Evolutionary conservation across 352 stramenopile genomes (phyloP).

Genomic region (Phytophthora hibernalis): DNA sequence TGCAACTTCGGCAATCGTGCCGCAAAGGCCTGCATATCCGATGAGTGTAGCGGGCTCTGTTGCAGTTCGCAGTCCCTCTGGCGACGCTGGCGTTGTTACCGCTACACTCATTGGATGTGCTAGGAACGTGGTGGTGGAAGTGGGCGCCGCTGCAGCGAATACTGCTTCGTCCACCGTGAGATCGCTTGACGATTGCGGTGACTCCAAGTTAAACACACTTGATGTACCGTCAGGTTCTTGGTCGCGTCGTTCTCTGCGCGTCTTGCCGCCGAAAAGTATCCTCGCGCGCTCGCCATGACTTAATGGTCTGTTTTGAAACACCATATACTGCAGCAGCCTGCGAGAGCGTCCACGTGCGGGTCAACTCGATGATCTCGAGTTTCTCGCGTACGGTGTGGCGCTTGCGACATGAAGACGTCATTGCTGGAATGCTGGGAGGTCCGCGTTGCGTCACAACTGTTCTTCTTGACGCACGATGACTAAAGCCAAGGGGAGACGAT

Average conservation of each 20-base stretch:
- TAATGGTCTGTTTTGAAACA: background rate
- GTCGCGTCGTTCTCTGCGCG: background rate
- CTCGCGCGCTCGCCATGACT: background rate
- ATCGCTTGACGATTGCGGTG: background rate
- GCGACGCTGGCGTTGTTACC: background rate
- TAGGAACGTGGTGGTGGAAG: background rate
- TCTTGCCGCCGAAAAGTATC: background rate
- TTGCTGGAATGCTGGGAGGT: background rate
- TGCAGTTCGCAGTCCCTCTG: background rate
- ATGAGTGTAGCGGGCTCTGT: background rate
- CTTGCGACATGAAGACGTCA: background rate
- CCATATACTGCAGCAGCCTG: background rate
- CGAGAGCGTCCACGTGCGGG: background rate
- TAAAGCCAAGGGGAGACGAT: too few species aligned
- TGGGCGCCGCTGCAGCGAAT: background rate
- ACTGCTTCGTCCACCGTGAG: background rate
- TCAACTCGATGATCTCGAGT: background rate
- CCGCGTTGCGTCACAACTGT: background rate
- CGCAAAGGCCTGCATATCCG: background rate
- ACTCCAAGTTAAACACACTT: background rate
- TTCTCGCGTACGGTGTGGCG: background rate
- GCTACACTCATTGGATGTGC: background rate
- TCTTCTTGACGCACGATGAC: background rate
- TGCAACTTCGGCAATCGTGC: constrained; percentile 3
- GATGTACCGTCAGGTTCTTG: background rate